Evolutionary conservation across 2,329 filamentous ascomycete genomes (phyloP).

Genomic region (Aspergillus sp.): DNA sequence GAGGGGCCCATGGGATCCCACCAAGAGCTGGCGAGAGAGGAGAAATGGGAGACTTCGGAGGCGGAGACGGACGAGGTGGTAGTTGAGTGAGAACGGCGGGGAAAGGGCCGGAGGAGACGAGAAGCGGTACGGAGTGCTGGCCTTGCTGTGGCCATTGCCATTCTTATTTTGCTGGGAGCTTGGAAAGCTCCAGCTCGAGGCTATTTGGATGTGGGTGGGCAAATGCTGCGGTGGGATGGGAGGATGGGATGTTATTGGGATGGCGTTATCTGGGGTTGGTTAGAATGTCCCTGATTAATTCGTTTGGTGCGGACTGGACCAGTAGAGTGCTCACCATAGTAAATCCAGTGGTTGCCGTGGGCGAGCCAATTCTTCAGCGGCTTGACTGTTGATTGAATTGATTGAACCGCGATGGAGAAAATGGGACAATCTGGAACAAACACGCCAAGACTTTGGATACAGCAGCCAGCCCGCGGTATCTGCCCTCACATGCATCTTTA

Average conservation of each 20-base stretch:
- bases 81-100: slow-evolving; percentile 32
- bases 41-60: slow-evolving; percentile 91
- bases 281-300: not conserved
- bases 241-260: not conserved
- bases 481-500: not conserved
- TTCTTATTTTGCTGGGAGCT: not conserved
- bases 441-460: slow-evolving; percentile 16
- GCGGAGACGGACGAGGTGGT: slow-evolving; percentile 72
- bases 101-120: slow-evolving; percentile 2
- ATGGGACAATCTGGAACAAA: slow-evolving; percentile 10
- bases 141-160: slow-evolving; percentile 11
- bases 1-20: slow-evolving; percentile 96
- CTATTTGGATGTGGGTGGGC: not conserved
- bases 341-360: too few relatives aligned
- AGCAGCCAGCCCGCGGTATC: not conserved
- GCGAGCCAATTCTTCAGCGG: not conserved
- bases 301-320: not conserved
- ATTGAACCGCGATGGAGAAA: slow-evolving; percentile 4
- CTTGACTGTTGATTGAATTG: slow-evolving; percentile 7
- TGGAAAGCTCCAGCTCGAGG: not conserved
- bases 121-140: slow-evolving; percentile 7
- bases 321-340: not conserved
- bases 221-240: not conserved
- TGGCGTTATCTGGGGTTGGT: not conserved
- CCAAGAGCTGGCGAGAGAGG: slow-evolving; percentile 87